phyloP scores from a whole-genome alignment of 176 grass and related monocot genomes.

The Elaeis guineensis region DNA sequence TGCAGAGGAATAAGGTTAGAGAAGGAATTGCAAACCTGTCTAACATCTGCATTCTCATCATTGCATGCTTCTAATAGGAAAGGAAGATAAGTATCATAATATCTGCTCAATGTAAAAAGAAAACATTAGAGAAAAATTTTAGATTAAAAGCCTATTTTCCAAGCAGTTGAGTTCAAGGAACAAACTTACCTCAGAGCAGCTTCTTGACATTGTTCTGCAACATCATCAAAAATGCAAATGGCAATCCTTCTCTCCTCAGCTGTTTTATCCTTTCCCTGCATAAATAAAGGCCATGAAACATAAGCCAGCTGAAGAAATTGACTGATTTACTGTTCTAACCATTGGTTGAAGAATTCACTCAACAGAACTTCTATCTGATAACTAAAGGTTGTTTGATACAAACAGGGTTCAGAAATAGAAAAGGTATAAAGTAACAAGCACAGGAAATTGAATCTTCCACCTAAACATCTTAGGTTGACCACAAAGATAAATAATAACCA shows the following conservation, averaged over 20 bases:
- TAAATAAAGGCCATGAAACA: slow-evolving; percentile 10
- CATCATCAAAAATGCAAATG: slow-evolving; percentile 98
- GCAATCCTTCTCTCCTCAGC: slow-evolving; percentile 97
- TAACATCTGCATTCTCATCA: slow-evolving; percentile 85
- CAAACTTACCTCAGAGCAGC: slow-evolving; percentile 59
- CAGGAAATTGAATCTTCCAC: too few relatives aligned
- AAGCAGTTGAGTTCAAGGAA: not conserved
- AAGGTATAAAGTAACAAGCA: too few relatives aligned
- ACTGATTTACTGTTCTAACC: too few relatives aligned
- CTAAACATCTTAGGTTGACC: too few relatives aligned
- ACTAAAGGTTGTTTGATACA: too few relatives aligned
- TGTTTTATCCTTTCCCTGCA: slow-evolving; percentile 95
- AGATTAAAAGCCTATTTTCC: not conserved
- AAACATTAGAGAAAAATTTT: slow-evolving; percentile 6
- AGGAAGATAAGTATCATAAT: slow-evolving; percentile 97
- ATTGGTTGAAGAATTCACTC: too few relatives aligned
- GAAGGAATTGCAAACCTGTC: slow-evolving; percentile 47
- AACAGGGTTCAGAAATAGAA: too few relatives aligned
- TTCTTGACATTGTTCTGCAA: slow-evolving; percentile 92
- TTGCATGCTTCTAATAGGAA: slow-evolving; percentile 92
- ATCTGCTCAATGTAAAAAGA: slow-evolving; percentile 38
- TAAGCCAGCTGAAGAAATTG: not conserved
- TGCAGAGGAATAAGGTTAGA: too few relatives aligned
- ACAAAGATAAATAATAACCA: too few relatives aligned
- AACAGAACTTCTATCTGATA: too few relatives aligned